phyloP scores from a whole-genome alignment of 1,284 basidiomycete genomes.

The Termitomyces sp. region DNA sequence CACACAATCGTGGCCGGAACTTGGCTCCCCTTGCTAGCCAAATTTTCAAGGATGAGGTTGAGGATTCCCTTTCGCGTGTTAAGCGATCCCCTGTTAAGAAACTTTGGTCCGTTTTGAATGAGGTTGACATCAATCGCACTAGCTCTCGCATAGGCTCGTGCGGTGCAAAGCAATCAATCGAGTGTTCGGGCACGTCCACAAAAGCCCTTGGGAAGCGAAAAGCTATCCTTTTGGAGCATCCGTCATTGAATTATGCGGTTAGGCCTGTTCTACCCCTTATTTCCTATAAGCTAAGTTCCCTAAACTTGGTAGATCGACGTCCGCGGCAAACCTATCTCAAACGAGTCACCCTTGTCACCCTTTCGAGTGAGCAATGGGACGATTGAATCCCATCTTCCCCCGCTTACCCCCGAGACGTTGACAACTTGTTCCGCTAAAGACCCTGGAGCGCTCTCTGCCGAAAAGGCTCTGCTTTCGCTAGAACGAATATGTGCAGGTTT shows the following conservation, averaged over 20 bases:
- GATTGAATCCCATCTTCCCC: slow-evolving; percentile 1
- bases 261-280: background rate
- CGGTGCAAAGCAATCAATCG: background rate
- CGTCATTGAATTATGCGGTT: slow-evolving; percentile 2
- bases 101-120: slow-evolving; percentile 15
- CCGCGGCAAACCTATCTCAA: background rate
- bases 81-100: slow-evolving; percentile 4
- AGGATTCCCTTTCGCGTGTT: slow-evolving; percentile 5
- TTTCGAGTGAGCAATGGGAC: background rate
- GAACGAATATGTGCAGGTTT: slow-evolving; percentile 27
- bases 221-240: slow-evolving; percentile 19
- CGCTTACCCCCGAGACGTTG: background rate
- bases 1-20: background rate
- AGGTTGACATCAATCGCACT: slow-evolving; percentile 18
- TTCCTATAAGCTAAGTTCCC: background rate
- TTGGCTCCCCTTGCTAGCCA: slow-evolving; percentile 19
- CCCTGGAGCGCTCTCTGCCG: slow-evolving; percentile 6
- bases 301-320: background rate
- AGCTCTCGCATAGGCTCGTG: background rate
- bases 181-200: slow-evolving; percentile 11
- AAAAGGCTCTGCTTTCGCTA: slow-evolving; percentile 19
- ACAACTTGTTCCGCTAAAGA: background rate
- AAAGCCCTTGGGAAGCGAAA: slow-evolving; percentile 20
- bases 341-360: background rate
- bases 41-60: slow-evolving; percentile 19